Base-by-base conservation (phyloP, 2,329 filamentous ascomycete species). In the Talaromyces rugulosus region DNA sequence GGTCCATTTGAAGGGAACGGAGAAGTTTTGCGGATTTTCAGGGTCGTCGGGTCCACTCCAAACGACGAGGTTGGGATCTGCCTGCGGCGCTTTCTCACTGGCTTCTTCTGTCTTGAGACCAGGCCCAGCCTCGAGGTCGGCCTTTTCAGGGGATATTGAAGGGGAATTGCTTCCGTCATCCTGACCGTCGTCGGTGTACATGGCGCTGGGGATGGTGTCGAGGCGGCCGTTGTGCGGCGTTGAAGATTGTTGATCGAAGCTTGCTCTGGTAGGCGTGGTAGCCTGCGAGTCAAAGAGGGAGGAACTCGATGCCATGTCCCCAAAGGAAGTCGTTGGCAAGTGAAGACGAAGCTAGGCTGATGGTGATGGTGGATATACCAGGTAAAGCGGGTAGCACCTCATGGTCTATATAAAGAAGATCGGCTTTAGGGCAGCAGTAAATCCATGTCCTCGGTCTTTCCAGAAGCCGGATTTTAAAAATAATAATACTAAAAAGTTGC, bases 1-100 rank as follows among this genome's bases (percentile, higher is more conserved):
- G 6, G 70, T 59, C 76, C 77, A 82, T 70, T 79, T 82, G 31
- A 50, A 58, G 28, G 52, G 62, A 3, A 16, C 11, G 3, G 66
- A 57, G 31, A 66, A 66, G 51, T 74, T 74, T 58, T 72, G 72
- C 1, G 72, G 71, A 33, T 74, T 71, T 28, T 68, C 68, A 1
- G 67, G 70, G 54, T 73, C 71, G 50, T 72, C 63, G 4, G 67
- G 67, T 1, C 71, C 71, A 60, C 72, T 65, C 69, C 69, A 74
- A 56, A 69, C 69, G 2, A 73, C 71, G 4, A 73, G 62, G 31
- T 72, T 71, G 4, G 71, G 70, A 42, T 73, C 71, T 52, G 68
- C 67, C 5, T 64, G 56, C 18, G 59, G 50, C 12, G 55, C 44
- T 33, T 65, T 67, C 27, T 51, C 42, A 27, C 6, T 56, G 14